These are phyloP conservation scores for Penicillium manginii DNA, from an alignment of 495 filamentous ascomycete species.

Conservation along the genomic window DNA sequence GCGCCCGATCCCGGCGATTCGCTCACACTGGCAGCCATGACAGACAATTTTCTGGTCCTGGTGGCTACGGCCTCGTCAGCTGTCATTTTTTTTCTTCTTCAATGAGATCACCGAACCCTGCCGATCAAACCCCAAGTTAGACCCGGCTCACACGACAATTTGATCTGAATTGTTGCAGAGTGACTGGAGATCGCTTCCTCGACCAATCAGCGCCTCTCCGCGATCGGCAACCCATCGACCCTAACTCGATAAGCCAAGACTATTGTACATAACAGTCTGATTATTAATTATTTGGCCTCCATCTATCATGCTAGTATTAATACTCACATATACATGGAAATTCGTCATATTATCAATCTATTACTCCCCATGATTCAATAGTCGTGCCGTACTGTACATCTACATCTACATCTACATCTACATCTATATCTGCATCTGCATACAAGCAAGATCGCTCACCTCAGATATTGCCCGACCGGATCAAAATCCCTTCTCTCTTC, in stretches of 20 bases:
- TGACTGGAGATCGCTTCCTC: background rate
- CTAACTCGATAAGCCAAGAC: background rate
- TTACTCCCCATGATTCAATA: background rate
- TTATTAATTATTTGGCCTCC: background rate
- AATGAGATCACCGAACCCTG: background rate
- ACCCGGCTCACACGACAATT: slow-evolving; percentile 1
- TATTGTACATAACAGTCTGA: no score
- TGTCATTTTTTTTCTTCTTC: background rate
- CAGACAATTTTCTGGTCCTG: background rate
- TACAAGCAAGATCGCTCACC: background rate
- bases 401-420: background rate
- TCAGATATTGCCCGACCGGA: background rate
- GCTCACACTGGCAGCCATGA: background rate
- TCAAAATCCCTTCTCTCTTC: background rate
- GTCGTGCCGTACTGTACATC: background rate
- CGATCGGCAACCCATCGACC: background rate
- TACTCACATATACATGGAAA: no score
- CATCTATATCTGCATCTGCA: background rate
- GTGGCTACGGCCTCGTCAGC: slow-evolving; percentile 1
- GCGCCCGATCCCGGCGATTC: background rate
- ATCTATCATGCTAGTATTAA: no score
- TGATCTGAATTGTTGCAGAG: background rate
- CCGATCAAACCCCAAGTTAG: background rate
- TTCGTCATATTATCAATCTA: background rate
- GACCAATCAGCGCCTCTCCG: slow-evolving; percentile 1